Percentiles rank a stretch among this genome's conserved stretches.
Conservation (phyloP, 2,329 filamentous ascomycete genomes). For the Pseudogymnoascus sp. region DNA sequence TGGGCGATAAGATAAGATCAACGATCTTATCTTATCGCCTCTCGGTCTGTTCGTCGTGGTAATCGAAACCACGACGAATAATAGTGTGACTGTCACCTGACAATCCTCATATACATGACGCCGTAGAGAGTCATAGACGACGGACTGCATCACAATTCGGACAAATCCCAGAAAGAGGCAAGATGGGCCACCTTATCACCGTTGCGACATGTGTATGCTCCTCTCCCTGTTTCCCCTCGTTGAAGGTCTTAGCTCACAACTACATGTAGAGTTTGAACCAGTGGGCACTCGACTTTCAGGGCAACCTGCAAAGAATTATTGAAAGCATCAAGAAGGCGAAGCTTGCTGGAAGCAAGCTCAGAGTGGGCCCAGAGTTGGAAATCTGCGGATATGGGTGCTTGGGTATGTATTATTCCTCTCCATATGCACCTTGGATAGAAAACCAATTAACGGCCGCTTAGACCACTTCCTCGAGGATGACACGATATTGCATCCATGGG, state of each 20-base stretch:
- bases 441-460: neutral
- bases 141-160: neutral
- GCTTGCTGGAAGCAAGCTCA: conserved; percentile 44
- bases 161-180: neutral
- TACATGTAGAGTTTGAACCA: conserved; percentile 28
- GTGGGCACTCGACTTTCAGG: conserved; percentile 51
- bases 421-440: neutral
- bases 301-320: conserved; percentile 52
- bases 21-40: neutral
- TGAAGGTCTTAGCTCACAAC: neutral
- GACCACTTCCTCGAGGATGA: conserved; percentile 32
- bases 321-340: conserved; percentile 51
- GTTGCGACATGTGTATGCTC: neutral
- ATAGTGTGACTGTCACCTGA: too few species aligned
- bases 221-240: neutral
- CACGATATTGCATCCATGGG: conserved; percentile 52
- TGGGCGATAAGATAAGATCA: neutral
- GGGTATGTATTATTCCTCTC: neutral
- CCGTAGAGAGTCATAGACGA: neutral
- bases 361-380: conserved; percentile 43
- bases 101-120: neutral
- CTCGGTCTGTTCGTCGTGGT: neutral
- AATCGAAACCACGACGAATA: too few species aligned
- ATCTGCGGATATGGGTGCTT: conserved; percentile 18
- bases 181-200: neutral